A percentile compares a stretch with the other conserved stretches of the same genome.
Evolutionary conservation across 345 rosid genomes (phyloP).

Genomic region (Sapria himalayana): DNA sequence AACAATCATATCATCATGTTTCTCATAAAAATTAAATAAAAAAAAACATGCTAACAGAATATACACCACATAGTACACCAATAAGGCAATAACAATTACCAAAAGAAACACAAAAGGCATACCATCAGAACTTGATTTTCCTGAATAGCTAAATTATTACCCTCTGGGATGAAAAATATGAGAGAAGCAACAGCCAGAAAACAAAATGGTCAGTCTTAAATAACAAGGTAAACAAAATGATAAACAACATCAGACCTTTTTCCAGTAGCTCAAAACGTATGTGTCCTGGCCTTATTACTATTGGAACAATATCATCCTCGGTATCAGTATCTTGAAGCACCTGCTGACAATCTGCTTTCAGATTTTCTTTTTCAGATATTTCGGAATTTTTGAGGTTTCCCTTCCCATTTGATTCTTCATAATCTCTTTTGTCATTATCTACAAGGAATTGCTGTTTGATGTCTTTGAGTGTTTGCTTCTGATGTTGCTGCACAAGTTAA

Average conservation of each 20-base stretch:
- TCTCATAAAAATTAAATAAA: too few species aligned
- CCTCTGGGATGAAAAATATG: conserved; percentile 19
- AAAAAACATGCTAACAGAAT: neutral
- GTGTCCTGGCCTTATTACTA: conserved; percentile 80
- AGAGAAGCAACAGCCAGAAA: conserved; percentile 2
- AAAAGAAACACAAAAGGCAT: conserved; percentile 11
- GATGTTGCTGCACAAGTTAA: conserved; percentile 20
- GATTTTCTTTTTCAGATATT: neutral
- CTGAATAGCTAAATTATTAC: conserved; percentile 17
- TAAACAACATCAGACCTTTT: conserved; percentile 20
- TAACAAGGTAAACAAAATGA: neutral
- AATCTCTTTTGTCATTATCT: conserved; percentile 12
- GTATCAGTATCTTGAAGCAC: conserved; percentile 15
- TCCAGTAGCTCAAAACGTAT: conserved; percentile 57
- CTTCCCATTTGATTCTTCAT: conserved; percentile 10
- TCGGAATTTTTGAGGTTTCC: conserved; percentile 8
- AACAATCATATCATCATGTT: too few species aligned
- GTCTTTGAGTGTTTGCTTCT: conserved; percentile 17
- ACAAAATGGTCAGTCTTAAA: neutral
- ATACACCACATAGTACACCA: too few species aligned
- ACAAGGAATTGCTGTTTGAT: conserved; percentile 17
- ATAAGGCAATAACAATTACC: neutral
- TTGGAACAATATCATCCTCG: conserved; percentile 38
- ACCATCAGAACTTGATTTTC: conserved; percentile 34
- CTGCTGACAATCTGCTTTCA: conserved; percentile 7